Conservation (phyloP, 2,329 filamentous ascomycete genomes). For the Phaeomoniella chlamydospora region DNA sequence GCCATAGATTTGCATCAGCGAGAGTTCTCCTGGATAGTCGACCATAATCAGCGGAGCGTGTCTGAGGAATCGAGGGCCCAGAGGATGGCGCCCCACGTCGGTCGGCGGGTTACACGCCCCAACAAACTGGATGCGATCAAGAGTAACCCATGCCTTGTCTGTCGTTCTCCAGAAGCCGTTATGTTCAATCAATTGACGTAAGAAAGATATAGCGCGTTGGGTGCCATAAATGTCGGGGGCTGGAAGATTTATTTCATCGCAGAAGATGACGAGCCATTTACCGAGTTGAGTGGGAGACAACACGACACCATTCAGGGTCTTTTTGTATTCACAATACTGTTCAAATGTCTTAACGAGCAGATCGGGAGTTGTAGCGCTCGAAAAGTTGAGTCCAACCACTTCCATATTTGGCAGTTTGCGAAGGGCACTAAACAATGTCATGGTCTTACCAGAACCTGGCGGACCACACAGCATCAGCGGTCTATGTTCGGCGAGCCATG, state of each 20-base stretch:
- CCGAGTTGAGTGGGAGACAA: constrained; percentile 94
- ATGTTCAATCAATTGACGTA: constrained; percentile 93
- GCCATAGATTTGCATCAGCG: constrained; percentile 92
- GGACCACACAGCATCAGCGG: constrained; percentile 91
- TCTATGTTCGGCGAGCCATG: constrained; percentile 98
- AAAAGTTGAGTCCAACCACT: constrained; percentile 97
- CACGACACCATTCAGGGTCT: constrained; percentile 90
- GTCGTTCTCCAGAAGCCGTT: constrained; percentile 98
- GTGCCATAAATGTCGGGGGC: constrained; percentile 96
- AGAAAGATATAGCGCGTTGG: constrained; percentile 90
- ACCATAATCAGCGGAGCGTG: constrained; percentile 99
- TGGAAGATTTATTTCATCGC: constrained; percentile 97
- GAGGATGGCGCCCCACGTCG: constrained; percentile 86
- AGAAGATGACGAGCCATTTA: constrained; percentile 96
- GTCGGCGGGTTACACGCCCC: constrained; percentile 97
- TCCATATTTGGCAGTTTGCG: constrained; percentile 98
- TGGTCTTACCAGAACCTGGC: constrained; percentile 97
- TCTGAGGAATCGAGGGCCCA: constrained; percentile 84
- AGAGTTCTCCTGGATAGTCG: constrained; percentile 92
- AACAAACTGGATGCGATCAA: constrained; percentile 97
- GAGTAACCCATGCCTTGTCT: constrained; percentile 93
- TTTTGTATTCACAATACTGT: constrained; percentile 99
- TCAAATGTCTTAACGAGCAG: constrained; percentile 98
- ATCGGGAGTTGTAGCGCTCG: constrained; percentile 93
- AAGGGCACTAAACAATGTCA: constrained; percentile 96